Percentiles rank a stretch among this genome's conserved stretches.
Evolutionary conservation across 371 early-diverging fungal species (phyloP).

Genomic region (Actinomucor elegans): DNA sequence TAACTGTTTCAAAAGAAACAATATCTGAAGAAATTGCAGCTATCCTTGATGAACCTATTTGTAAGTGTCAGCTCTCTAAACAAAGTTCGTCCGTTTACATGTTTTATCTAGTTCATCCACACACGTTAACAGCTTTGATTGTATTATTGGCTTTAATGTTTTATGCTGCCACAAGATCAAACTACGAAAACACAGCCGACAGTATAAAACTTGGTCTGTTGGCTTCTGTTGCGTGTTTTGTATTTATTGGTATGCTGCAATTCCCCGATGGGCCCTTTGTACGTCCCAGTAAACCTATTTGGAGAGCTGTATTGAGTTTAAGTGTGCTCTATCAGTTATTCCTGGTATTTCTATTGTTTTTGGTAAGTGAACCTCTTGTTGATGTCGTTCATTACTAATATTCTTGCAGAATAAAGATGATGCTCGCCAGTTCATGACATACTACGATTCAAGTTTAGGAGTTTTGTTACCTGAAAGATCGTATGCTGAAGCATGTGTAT

Average conservation of each 20-base stretch:
- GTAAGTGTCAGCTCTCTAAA: conserved; percentile 22
- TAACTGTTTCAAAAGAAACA: neutral
- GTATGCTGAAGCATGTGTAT: conserved; percentile 87
- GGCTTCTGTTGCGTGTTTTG: conserved; percentile 71
- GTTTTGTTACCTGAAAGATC: conserved; percentile 84
- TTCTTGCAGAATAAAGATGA: conserved; percentile 75
- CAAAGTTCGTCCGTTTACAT: neutral
- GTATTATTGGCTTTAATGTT: conserved; percentile 52
- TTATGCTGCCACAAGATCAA: conserved; percentile 56
- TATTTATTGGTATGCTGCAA: conserved; percentile 82
- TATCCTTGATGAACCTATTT: conserved; percentile 15
- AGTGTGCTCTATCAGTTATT: conserved; percentile 87
- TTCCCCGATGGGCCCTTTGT: conserved; percentile 95
- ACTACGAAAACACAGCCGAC: conserved; percentile 51
- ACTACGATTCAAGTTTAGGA: conserved; percentile 82
- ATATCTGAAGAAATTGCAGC: conserved; percentile 5
- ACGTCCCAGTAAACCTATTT: conserved; percentile 93
- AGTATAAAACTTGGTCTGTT: conserved; percentile 73
- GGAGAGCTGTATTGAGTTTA: conserved; percentile 85
- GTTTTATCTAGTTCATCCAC: conserved; percentile 50
- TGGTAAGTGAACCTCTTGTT: conserved; percentile 73
- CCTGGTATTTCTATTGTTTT: conserved; percentile 87
- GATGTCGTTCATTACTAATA: neutral
- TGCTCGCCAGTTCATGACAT: conserved; percentile 75
- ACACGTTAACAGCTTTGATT: conserved; percentile 52